Percentiles rank a stretch among this genome's conserved stretches.
These are phyloP conservation scores for Amylostereum chailletii DNA, from an alignment of 1,284 basidiomycete species.

Conservation along the genomic window DNA sequence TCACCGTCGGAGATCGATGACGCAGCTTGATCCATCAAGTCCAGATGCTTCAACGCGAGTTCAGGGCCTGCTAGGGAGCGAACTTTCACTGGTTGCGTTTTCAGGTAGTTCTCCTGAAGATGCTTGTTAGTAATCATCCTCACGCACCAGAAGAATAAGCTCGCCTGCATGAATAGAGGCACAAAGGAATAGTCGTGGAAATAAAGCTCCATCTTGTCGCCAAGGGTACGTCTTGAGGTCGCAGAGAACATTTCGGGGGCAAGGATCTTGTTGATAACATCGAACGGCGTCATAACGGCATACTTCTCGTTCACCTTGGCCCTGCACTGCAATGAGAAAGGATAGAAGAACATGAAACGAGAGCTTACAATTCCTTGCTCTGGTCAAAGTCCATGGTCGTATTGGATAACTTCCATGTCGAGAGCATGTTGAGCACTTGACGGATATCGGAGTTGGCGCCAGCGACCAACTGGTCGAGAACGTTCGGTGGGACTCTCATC, in stretches of 20 bases:
- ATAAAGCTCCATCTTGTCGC: conserved; percentile 93
- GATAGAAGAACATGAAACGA: background rate
- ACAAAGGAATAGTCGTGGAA: conserved; percentile 95
- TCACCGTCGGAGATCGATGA: conserved; percentile 93
- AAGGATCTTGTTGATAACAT: conserved; percentile 77
- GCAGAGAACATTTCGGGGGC: conserved; percentile 85
- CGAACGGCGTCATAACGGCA: conserved; percentile 85
- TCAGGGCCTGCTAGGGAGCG: conserved; percentile 55
- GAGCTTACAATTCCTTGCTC: conserved; percentile 74
- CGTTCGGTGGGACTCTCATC: conserved; percentile 84
- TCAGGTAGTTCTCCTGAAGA: conserved; percentile 82
- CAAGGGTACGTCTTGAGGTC: conserved; percentile 75
- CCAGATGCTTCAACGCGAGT: conserved; percentile 61
- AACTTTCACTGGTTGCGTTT: conserved; percentile 63
- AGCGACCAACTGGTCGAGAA: conserved; percentile 85
- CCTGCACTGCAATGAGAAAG: conserved; percentile 30
- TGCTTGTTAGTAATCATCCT: conserved; percentile 1
- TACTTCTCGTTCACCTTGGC: conserved; percentile 89
- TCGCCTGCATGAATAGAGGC: conserved; percentile 89
- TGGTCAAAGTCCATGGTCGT: conserved; percentile 84
- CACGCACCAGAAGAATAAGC: conserved; percentile 1
- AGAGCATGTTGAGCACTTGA: conserved; percentile 95
- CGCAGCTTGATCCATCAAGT: conserved; percentile 83
- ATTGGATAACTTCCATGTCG: conserved; percentile 85
- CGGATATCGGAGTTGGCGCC: conserved; percentile 94